Evolutionary conservation across 495 filamentous ascomycete genomes (phyloP).

Genomic region (Aspergillus hancockii): DNA sequence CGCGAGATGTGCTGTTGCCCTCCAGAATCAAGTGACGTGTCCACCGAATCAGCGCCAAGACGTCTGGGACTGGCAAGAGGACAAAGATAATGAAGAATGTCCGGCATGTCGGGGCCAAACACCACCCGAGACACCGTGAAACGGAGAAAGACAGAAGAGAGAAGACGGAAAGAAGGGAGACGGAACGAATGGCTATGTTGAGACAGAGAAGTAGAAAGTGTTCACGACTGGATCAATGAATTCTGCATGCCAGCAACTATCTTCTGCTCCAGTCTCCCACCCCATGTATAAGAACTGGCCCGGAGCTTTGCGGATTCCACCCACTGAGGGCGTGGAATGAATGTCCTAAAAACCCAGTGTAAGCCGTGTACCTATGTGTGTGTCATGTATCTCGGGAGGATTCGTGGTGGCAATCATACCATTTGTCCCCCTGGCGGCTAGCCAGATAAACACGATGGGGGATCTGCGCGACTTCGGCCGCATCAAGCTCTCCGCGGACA

Average conservation of each 20-base stretch:
- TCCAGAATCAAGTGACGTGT: slow-evolving; percentile 22
- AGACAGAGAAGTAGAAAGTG: not conserved
- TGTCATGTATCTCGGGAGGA: not conserved
- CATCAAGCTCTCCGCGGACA: slow-evolving; percentile 18
- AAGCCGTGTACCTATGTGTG: slow-evolving; percentile 4
- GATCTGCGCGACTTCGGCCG: slow-evolving; percentile 17
- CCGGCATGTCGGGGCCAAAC: slow-evolving; percentile 23
- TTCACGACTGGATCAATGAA: not conserved
- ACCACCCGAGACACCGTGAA: slow-evolving; percentile 24
- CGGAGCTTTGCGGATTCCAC: slow-evolving; percentile 19
- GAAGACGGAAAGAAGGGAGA: not conserved
- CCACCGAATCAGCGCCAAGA: slow-evolving; percentile 23
- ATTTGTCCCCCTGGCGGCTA: slow-evolving; percentile 25
- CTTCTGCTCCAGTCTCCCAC: slow-evolving; percentile 19
- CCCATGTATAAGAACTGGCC: slow-evolving; percentile 25
- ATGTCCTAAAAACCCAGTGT: slow-evolving; percentile 18
- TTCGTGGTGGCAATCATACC: slow-evolving; percentile 14
- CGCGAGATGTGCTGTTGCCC: slow-evolving; percentile 21
- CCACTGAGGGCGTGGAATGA: slow-evolving; percentile 21
- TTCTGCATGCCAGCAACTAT: slow-evolving; percentile 7
- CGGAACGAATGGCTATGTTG: not conserved
- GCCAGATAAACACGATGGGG: slow-evolving; percentile 27
- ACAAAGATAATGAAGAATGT: slow-evolving; percentile 21
- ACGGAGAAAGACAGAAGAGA: not conserved
- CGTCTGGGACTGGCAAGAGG: slow-evolving; percentile 28